Evolutionary conservation across 1,284 basidiomycete genomes (phyloP).

Genomic region (Chalciporus sp.): DNA sequence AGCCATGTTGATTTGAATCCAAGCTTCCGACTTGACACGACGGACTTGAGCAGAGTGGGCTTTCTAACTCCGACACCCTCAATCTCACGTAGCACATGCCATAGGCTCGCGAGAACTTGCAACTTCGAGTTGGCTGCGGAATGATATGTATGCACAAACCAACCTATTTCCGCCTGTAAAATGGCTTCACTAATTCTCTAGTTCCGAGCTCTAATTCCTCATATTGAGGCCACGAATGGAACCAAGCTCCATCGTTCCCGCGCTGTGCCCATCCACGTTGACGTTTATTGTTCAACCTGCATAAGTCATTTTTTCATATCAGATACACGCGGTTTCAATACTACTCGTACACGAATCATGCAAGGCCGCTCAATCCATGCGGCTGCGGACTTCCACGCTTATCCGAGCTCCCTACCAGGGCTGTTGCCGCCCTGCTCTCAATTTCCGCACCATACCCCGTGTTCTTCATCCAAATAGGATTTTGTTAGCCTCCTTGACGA

Average conservation of each 20-base stretch:
- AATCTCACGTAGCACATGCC: neutral
- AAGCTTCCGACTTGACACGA: too few relatives aligned
- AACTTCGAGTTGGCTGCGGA: neutral
- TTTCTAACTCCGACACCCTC: too few relatives aligned
- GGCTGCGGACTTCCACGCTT: neutral
- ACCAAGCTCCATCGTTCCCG: neutral
- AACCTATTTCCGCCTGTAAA: neutral
- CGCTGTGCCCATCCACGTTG: neutral
- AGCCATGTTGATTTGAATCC: too few relatives aligned
- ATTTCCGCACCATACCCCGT: neutral
- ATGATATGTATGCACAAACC: neutral
- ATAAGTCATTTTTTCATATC: neutral
- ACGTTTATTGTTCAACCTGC: neutral
- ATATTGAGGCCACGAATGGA: too few relatives aligned
- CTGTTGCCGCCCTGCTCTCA: neutral
- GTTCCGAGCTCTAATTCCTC: neutral
- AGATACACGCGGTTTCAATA: neutral
- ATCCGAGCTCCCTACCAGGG: neutral
- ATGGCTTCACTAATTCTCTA: neutral
- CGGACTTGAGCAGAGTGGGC: too few relatives aligned
- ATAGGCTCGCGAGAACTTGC: neutral
- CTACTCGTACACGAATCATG: neutral
- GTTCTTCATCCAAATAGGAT: slow-evolving; percentile 27
- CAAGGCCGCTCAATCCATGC: neutral
- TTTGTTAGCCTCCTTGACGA: slow-evolving; percentile 26